A percentile compares a stretch with the other conserved stretches of the same genome.
These are phyloP conservation scores for Cercospora sp. DNA, from an alignment of 2,329 filamentous ascomycete genomes.

Conservation along the genomic window DNA sequence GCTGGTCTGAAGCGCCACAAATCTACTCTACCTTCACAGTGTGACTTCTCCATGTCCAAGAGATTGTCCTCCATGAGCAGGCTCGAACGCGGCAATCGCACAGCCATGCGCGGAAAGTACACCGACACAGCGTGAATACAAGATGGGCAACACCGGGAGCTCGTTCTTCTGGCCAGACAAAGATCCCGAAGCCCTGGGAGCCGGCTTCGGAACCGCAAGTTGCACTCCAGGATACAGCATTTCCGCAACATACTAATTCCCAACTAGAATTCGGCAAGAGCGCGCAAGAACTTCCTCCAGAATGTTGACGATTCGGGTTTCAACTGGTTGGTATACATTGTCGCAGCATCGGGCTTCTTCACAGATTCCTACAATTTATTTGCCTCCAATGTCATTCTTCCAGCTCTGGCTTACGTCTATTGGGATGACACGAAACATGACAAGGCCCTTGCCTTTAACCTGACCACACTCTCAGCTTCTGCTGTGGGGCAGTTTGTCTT, in stretches of 20 bases:
- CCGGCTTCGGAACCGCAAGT: conserved; percentile 8
- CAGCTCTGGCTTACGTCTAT: conserved; percentile 44
- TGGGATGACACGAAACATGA: conserved; percentile 32
- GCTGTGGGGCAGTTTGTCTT: conserved; percentile 44
- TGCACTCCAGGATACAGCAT: neutral
- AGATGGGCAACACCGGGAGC: conserved; percentile 2
- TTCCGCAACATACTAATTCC: neutral
- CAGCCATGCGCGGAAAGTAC: neutral
- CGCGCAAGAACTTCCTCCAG: conserved; percentile 13
- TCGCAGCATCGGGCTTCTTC: conserved; percentile 45
- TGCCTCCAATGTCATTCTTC: conserved; percentile 43
- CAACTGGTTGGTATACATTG: conserved; percentile 37
- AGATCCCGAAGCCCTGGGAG: conserved; percentile 16
- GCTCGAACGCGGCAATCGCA: neutral
- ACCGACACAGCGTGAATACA: neutral
- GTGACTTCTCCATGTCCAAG: neutral
- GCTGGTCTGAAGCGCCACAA: neutral
- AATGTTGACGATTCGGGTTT: conserved; percentile 24
- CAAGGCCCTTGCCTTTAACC: conserved; percentile 39
- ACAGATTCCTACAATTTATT: conserved; percentile 45
- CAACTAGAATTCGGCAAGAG: neutral
- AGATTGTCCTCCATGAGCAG: neutral
- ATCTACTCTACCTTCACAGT: neutral
- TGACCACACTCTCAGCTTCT: conserved; percentile 43
- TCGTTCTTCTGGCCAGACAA: conserved; percentile 18